Evolutionary conservation across 805 yeast species (phyloP), one percentile per base, ranked within the genome.

Genomic region (Hanseniaspora valbyensis): DNA sequence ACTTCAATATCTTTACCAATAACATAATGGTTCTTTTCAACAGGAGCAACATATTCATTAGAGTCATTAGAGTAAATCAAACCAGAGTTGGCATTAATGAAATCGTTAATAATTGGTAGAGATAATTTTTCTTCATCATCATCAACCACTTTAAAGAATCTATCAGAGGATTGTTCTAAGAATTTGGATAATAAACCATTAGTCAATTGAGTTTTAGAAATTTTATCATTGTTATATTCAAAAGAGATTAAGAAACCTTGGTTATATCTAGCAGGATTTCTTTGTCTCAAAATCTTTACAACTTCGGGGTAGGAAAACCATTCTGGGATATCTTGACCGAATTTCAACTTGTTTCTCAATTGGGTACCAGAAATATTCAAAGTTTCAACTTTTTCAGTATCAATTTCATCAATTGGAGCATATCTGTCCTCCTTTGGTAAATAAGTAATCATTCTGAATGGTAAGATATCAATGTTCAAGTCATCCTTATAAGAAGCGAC

Each of bases 261-360:
- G 53, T 74, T 66, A 53, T 74, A 77, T 68, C 96, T 80, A 56
- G 97, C 95, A 52, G 96, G 96, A 66, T 89, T 89, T 42, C 89
- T 78, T 60, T 86, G 90, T 65, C 97, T 81, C 60, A 89, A 75
- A 54, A 90, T 88, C 65, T 77, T 76, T 54, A 90, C 97, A 49
- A 90, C 96, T 67, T 89, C 96, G 2, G 96, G 95, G 69, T 89
- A 89, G 4, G 96, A 86, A 69, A 90, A 89, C 97, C 97, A 89
- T 64, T 78, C 92, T 55, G 97, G 97, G 58, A 89, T 90, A 55
- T 81, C 81, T 39, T 82, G 74, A 53, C 96, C 96, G 54, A 81
- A 83, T 70, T 80, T 81, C 64, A 89, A 77, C 57, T 90, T 79
- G 66, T 81, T 80, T 70, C 96, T 81, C 61, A 90, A 77, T 69